Conservation (phyloP, 495 filamentous ascomycete genomes). For the Podospora anserina region DNA sequence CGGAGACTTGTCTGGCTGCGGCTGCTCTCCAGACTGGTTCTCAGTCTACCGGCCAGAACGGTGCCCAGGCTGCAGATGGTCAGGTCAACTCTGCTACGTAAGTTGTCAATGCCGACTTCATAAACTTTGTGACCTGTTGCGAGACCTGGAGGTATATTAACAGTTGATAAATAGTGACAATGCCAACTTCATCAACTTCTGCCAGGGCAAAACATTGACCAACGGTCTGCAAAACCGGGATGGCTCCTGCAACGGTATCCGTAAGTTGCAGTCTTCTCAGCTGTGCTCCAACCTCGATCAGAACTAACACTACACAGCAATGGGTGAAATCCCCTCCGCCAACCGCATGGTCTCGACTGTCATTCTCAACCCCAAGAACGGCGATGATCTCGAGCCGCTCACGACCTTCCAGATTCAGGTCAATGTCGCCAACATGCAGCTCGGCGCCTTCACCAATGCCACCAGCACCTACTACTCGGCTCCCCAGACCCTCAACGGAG, state of each 20-base stretch:
- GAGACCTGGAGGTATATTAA: background rate
- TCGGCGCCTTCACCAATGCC: slow-evolving; percentile 66
- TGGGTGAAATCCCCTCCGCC: slow-evolving; percentile 67
- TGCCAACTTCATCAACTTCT: slow-evolving; percentile 70
- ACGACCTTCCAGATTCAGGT: slow-evolving; percentile 57
- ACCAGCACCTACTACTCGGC: slow-evolving; percentile 63
- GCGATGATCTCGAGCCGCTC: slow-evolving; percentile 46
- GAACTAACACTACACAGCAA: slow-evolving; percentile 44
- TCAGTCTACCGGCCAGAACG: slow-evolving; percentile 34
- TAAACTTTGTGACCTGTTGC: background rate
- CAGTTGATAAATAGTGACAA: slow-evolving; percentile 35
- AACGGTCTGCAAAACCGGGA: slow-evolving; percentile 61
- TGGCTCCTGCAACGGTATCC: slow-evolving; percentile 72
- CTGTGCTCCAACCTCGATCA: background rate
- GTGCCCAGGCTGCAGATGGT: slow-evolving; percentile 37
- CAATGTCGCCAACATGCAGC: slow-evolving; percentile 56
- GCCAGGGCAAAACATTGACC: slow-evolving; percentile 62
- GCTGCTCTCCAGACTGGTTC: slow-evolving; percentile 52
- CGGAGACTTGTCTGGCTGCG: slow-evolving; percentile 39
- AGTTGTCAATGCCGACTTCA: slow-evolving; percentile 18
- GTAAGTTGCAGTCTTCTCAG: slow-evolving; percentile 45
- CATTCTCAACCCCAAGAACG: slow-evolving; percentile 53
- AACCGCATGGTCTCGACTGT: slow-evolving; percentile 66
- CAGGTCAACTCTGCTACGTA: slow-evolving; percentile 56
- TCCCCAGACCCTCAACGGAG: slow-evolving; percentile 56